Base-by-base conservation (phyloP, 352 stramenopile species). In the Phytophthora sp. region DNA sequence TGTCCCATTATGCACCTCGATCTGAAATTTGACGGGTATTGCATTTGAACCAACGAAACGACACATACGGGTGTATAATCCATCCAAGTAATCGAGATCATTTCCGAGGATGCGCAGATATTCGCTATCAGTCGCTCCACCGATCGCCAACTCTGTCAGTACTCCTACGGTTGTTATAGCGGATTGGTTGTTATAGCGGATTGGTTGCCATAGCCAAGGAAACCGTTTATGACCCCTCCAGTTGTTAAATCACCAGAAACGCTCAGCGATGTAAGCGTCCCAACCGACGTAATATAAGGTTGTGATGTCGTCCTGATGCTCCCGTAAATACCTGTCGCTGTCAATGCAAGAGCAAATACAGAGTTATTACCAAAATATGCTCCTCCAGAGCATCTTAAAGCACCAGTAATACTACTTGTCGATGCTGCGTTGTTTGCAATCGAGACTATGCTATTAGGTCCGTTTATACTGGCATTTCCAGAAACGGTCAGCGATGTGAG, bases 1-100 rank as follows among this genome's bases (percentile, higher is more conserved):
- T 16, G 24, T 29, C 7, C 51, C 51, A 49, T 58, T 58, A 49
- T 49, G 15, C 0, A 58, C 36, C 16, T 58, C 35, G 27, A 47
- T 52, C 7, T 60, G 44, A 13, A 33, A 33, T 33, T 33, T 9
- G 29, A 33, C 29, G 29, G 29, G 29, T 33, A 9, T 33, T 33
- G n/a, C n/a, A n/a, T n/a, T n/a, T n/a, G n/a, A n/a, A n/a, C n/a
- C n/a, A n/a, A n/a, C n/a, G n/a, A n/a, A 33, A 54, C 31, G 31
- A 38, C 6, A 8, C 31, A 38, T 38, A 16, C 31, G 31, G 11
- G 31, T 38, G n/a, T 38, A 38, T 38, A 12, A 38, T 38, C 31
- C 31, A 38, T 38, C 31, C 6, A 38, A 16, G 9, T 38, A 38
- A 38, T 38, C 31, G 6, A 38, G 31, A 16, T 12, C 31, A 16